A percentile compares a stretch with the other conserved stretches of the same genome.
phyloP scores from a whole-genome alignment of 495 filamentous ascomycete species.

The Penicillium odoratum region DNA sequence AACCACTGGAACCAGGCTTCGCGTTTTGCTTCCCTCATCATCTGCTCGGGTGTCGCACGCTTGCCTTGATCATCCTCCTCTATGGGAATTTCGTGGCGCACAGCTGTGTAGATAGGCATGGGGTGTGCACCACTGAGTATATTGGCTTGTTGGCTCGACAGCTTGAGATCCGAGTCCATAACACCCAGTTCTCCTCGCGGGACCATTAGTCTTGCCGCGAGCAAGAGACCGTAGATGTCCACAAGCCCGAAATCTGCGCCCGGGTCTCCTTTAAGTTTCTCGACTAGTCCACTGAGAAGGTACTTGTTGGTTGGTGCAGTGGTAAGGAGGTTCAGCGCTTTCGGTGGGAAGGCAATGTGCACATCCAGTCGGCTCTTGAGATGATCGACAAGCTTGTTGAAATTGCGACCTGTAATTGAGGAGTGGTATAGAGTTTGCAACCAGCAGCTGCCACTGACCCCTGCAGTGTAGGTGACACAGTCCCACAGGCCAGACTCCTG shows the following conservation, averaged over 20 bases:
- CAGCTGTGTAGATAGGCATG: constrained; percentile 90
- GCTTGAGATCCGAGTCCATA: constrained; percentile 74
- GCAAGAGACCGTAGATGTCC: constrained; percentile 83
- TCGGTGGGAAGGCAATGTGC: constrained; percentile 90
- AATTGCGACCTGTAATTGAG: constrained; percentile 64
- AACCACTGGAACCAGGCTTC: constrained; percentile 99
- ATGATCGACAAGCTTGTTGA: constrained; percentile 72
- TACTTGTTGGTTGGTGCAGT: constrained; percentile 89
- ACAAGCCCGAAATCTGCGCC: constrained; percentile 84
- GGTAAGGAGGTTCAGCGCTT: constrained; percentile 71
- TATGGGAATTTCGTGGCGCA: constrained; percentile 92
- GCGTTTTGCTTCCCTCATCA: constrained; percentile 63
- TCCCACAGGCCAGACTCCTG: constrained; percentile 87
- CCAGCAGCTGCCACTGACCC: constrained; percentile 96
- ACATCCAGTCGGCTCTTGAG: constrained; percentile 79
- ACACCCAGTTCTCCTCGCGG: constrained; percentile 80
- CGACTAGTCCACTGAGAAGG: constrained; percentile 81
- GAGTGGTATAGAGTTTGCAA: constrained; percentile 87
- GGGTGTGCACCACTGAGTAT: constrained; percentile 75
- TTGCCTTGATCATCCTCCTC: constrained; percentile 22
- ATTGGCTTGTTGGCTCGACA: constrained; percentile 78
- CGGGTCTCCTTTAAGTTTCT: constrained; percentile 82
- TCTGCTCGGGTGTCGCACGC: constrained; percentile 44
- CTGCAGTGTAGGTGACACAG: constrained; percentile 90
- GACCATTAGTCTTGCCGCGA: constrained; percentile 80